A percentile compares a stretch with the other conserved stretches of the same genome.
phyloP scores from a whole-genome alignment of 2,329 filamentous ascomycete species.

The Penicillium sp. region DNA sequence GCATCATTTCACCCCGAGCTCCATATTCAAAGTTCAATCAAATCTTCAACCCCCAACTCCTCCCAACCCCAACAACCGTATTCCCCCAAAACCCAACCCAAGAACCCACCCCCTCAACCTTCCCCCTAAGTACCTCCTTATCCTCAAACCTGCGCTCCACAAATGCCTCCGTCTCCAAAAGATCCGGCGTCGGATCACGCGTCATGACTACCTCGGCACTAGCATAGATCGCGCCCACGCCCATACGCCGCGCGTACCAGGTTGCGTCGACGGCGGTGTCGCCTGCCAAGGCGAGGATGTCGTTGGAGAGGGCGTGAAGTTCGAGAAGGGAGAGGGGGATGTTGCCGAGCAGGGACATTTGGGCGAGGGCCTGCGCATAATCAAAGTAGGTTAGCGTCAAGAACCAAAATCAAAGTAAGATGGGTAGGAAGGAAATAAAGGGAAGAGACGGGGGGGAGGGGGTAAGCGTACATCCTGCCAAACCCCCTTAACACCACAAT shows the following conservation, averaged over 20 bases:
- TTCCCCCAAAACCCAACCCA: slow-evolving; percentile 84
- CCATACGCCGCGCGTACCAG: slow-evolving; percentile 81
- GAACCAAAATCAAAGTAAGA: background rate
- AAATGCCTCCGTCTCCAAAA: slow-evolving; percentile 78
- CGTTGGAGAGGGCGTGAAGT: slow-evolving; percentile 81
- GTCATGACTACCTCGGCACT: slow-evolving; percentile 93
- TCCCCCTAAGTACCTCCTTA: slow-evolving; percentile 65
- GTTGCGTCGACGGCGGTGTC: slow-evolving; percentile 80
- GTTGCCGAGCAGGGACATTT: slow-evolving; percentile 86
- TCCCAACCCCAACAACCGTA: slow-evolving; percentile 78
- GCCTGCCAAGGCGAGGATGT: slow-evolving; percentile 87
- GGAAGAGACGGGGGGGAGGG: background rate
- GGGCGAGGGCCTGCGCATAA: slow-evolving; percentile 73
- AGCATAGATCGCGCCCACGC: slow-evolving; percentile 71
- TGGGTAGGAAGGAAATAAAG: slow-evolving; percentile 10
- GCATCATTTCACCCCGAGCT: too few relatives aligned
- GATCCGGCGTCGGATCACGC: slow-evolving; percentile 76
- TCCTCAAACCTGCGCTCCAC: slow-evolving; percentile 77
- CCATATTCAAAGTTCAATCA: slow-evolving; percentile 51
- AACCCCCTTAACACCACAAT: slow-evolving; percentile 71
- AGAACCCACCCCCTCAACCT: slow-evolving; percentile 69
- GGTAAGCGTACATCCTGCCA: slow-evolving; percentile 82
- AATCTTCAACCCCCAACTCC: slow-evolving; percentile 86
- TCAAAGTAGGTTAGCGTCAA: background rate
- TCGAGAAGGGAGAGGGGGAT: slow-evolving; percentile 78